phyloP scores from a whole-genome alignment of 768 basidiomycete species.

The Boletus sp. region DNA sequence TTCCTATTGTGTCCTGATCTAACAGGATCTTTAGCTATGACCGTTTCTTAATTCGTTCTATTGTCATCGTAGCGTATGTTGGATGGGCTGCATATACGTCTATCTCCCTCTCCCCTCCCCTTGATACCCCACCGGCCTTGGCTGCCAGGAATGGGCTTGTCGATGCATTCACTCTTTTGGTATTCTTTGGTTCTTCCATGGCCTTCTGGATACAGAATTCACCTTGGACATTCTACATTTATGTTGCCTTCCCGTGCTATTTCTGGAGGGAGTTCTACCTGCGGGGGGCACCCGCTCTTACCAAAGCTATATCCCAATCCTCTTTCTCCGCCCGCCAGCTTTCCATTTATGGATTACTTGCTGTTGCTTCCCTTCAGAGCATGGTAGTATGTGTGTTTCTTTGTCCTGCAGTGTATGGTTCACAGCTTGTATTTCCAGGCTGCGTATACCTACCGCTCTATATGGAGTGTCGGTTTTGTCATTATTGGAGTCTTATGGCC shows the following conservation, averaged over 20 bases:
- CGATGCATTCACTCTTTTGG: slow-evolving; percentile 30
- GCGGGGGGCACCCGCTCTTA: slow-evolving; percentile 21
- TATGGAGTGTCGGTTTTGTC: slow-evolving; percentile 70
- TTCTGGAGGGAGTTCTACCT: slow-evolving; percentile 65
- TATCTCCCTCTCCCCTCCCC: slow-evolving; percentile 51
- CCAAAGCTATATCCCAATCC: slow-evolving; percentile 14
- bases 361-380: slow-evolving; percentile 49
- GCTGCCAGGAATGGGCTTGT: neutral
- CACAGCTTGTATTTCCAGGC: slow-evolving; percentile 36
- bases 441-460: slow-evolving; percentile 66
- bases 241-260: slow-evolving; percentile 71
- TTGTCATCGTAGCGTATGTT: slow-evolving; percentile 70
- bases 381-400: slow-evolving; percentile 63
- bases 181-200: slow-evolving; percentile 39
- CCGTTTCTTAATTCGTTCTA: slow-evolving; percentile 61
- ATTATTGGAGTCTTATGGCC: slow-evolving; percentile 70
- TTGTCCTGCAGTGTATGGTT: neutral
- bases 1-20: slow-evolving; percentile 1
- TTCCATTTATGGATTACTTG: slow-evolving; percentile 31
- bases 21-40: slow-evolving; percentile 52
- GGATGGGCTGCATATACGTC: slow-evolving; percentile 77
- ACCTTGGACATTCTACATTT: slow-evolving; percentile 73
- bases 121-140: slow-evolving; percentile 17
- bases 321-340: slow-evolving; percentile 23
- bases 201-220: slow-evolving; percentile 62